Percentiles rank a stretch among this genome's conserved stretches.
These are phyloP conservation scores for Pythium periplocum DNA, from an alignment of 352 stramenopile genomes.

Conservation along the genomic window DNA sequence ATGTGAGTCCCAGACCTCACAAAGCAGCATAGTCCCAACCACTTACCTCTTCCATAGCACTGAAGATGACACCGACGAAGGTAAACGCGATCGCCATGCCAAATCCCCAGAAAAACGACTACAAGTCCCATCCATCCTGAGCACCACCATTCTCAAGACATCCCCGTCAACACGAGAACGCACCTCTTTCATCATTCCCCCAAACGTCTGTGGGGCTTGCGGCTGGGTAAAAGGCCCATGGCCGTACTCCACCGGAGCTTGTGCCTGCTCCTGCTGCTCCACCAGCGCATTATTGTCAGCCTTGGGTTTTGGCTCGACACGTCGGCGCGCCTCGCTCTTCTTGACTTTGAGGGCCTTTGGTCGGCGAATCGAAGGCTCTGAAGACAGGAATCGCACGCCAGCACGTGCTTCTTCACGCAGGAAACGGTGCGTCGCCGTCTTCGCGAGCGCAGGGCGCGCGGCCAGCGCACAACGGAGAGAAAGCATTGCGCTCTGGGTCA, in stretches of 20 bases:
- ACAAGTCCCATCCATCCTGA: background rate
- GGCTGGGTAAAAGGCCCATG: constrained; percentile 16
- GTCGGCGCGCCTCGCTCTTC: constrained; percentile 56
- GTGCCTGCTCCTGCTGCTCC: constrained; percentile 13
- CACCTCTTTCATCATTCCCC: constrained; percentile 61
- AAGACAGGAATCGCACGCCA: constrained; percentile 27
- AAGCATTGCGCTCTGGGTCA: no score
- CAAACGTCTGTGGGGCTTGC: constrained; percentile 44
- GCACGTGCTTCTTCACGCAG: background rate
- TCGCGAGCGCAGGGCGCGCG: background rate
- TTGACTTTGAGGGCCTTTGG: constrained; percentile 65
- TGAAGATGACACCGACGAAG: constrained; percentile 61
- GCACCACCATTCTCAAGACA: background rate
- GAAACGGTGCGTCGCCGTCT: background rate
- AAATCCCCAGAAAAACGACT: constrained; percentile 79
- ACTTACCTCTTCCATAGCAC: constrained; percentile 59
- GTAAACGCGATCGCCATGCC: constrained; percentile 76
- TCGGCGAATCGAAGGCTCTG: constrained; percentile 31
- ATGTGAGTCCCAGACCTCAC: no score
- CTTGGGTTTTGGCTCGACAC: constrained; percentile 35
- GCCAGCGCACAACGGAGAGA: constrained; percentile 8
- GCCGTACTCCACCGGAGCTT: constrained; percentile 26
- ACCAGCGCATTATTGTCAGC: constrained; percentile 30
- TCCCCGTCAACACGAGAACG: background rate
- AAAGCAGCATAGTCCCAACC: background rate